Conservation (phyloP, 176 grass and related monocot genomes). For the Alopecurus myosuroides region DNA sequence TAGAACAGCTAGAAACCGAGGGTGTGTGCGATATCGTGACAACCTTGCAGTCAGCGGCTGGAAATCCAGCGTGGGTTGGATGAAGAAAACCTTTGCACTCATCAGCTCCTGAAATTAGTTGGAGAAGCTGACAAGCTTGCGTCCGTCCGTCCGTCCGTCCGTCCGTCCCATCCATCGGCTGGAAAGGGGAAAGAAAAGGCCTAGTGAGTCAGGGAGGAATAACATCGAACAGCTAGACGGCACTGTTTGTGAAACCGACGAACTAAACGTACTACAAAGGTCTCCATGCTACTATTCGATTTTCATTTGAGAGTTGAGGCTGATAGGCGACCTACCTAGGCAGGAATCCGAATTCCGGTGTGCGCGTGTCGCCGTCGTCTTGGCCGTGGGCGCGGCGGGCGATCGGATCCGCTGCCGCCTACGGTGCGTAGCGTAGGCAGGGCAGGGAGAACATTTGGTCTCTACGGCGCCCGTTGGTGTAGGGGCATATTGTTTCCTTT, state of each 20-base stretch:
- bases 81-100: background rate
- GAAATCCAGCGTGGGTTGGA: background rate
- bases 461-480: constrained; percentile 20
- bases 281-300: background rate
- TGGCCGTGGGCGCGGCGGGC: background rate
- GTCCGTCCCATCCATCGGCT: background rate
- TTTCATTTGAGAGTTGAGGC: background rate
- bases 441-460: background rate
- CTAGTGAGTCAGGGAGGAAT: background rate
- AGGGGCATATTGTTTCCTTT: constrained; percentile 27
- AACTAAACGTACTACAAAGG: background rate
- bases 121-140: background rate
- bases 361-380: constrained; percentile 1
- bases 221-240: constrained; percentile 37
- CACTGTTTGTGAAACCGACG: constrained; percentile 27
- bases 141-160: background rate
- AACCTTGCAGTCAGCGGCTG: background rate
- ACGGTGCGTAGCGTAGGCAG: background rate
- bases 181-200: constrained; percentile 1
- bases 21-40: background rate
- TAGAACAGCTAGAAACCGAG: background rate
- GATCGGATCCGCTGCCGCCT: background rate
- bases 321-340: constrained; percentile 28
- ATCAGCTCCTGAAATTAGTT: background rate
- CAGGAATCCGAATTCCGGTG: constrained; percentile 16